Evolutionary conservation across 345 rosid species (phyloP), one percentile per base, ranked within the genome.

Genomic region (Psidium guajava): DNA sequence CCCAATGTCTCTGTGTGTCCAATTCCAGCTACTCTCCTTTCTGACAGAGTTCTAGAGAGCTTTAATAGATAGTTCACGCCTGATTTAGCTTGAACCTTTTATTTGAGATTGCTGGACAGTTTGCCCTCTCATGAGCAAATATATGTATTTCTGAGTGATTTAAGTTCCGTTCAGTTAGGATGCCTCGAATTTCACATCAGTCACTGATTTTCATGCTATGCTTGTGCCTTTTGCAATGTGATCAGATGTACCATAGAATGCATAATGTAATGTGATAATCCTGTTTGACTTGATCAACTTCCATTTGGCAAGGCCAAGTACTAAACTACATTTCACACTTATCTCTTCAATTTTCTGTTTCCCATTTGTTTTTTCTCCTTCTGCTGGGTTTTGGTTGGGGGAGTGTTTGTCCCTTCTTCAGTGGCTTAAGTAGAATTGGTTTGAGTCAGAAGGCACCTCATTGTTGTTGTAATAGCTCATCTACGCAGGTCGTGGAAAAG

Each of bases 401-500:
- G 80, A 69, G 47, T 36, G 47, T 42, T 36, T 69, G 24, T 69
- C 47, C 25, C 14, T 69, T 69, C 47, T 69, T 69, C 47, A 18
- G 25, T 47, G 25, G 47, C 24, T 69, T 69, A 32, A 36, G 40
- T 36, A 36, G 47, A 69, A 42, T 36, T 69, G 25, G 47, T 69
- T 69, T 69, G 47, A 44, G 75, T n/a, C 36, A n/a, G 59, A 24
- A 44, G 85, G 55, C 42, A 20, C 49, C 59, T 55, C 44, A 24
- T 81, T 22, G 16, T 57, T 56, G n/a, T 56, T 18, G 54, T 51
- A 18, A 44, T 86, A 20, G 20, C 32, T 11, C 32, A 81, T n/a
- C 49, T 85, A 6, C 44, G 18, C 89, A 95, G 97, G 92, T 94
- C 55, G 92, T 93, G 98, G 92, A 93, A 16, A 93, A 93, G 89